Evolutionary conservation across 2,329 filamentous ascomycete genomes (phyloP).

Genomic region (Penicillium sp.): DNA sequence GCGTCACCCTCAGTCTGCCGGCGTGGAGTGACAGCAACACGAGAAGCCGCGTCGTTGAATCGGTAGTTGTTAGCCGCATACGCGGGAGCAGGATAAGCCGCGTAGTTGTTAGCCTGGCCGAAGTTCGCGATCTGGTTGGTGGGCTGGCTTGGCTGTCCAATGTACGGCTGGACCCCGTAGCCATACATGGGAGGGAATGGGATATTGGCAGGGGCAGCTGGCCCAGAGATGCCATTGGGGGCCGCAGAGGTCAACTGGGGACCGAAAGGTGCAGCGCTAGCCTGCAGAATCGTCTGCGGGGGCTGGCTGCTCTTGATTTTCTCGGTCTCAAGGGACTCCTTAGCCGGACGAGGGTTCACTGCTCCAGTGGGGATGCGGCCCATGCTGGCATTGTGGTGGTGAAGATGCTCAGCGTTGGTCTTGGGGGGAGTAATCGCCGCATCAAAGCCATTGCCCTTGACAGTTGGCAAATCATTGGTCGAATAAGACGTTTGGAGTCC

Average conservation of each 20-base stretch:
- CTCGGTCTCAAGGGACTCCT: slow-evolving; percentile 47
- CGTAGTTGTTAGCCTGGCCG: slow-evolving; percentile 56
- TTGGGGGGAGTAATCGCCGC: slow-evolving; percentile 53
- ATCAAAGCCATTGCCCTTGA: slow-evolving; percentile 67
- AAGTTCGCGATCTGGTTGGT: slow-evolving; percentile 48
- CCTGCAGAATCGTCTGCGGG: slow-evolving; percentile 74
- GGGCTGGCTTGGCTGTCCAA: slow-evolving; percentile 50
- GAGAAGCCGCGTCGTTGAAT: slow-evolving; percentile 72
- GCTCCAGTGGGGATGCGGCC: slow-evolving; percentile 74
- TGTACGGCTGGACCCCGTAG: slow-evolving; percentile 57
- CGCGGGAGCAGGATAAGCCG: slow-evolving; percentile 22
- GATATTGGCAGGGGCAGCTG: slow-evolving; percentile 35
- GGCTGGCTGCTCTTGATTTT: slow-evolving; percentile 57
- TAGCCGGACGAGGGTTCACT: slow-evolving; percentile 63
- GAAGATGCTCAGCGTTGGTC: slow-evolving; percentile 61
- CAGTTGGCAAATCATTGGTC: slow-evolving; percentile 81
- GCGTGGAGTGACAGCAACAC: slow-evolving; percentile 71
- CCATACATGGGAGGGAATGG: slow-evolving; percentile 48
- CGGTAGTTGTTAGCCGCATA: slow-evolving; percentile 46
- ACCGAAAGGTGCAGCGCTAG: slow-evolving; percentile 77
- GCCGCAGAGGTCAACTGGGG: slow-evolving; percentile 55
- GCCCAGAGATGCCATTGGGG: slow-evolving; percentile 28
- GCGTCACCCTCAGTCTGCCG: slow-evolving; percentile 47
- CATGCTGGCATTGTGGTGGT: slow-evolving; percentile 78
- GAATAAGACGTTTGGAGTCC: slow-evolving; percentile 82